Evolutionary conservation across 371 early-diverging fungal genomes (phyloP).

Genomic region (Smittium culicis): DNA sequence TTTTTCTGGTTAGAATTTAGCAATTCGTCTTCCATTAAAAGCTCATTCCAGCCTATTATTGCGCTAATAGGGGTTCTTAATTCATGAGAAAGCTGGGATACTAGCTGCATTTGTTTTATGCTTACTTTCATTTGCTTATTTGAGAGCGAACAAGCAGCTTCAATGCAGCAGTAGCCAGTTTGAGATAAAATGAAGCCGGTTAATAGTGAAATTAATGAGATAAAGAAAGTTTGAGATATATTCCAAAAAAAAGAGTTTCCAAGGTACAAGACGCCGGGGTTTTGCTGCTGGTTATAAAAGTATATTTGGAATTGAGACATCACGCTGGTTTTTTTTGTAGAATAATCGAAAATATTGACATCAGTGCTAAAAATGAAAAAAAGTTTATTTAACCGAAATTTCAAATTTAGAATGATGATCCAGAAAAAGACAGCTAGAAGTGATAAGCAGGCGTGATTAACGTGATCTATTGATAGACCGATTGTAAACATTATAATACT

Average conservation of each 20-base stretch:
- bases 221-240: background rate
- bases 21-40: slow-evolving; percentile 29
- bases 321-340: background rate
- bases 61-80: slow-evolving; percentile 28
- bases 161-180: background rate
- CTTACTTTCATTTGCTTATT: background rate
- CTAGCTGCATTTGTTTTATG: slow-evolving; percentile 9
- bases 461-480: background rate
- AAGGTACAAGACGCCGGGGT: background rate
- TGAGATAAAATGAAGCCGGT: background rate
- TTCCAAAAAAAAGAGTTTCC: background rate
- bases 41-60: slow-evolving; percentile 33
- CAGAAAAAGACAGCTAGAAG: background rate
- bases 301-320: background rate
- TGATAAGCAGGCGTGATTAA: background rate
- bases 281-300: background rate
- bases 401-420: background rate
- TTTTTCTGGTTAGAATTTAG: slow-evolving; percentile 22
- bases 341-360: background rate
- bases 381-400: background rate
- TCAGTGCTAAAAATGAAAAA: background rate
- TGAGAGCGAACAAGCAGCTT: background rate
- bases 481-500: slow-evolving; percentile 4
- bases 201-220: background rate
- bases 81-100: slow-evolving; percentile 13